These are phyloP conservation scores for Guadua angustifolia DNA, from an alignment of 176 grass and related monocot species.

Conservation along the genomic window DNA sequence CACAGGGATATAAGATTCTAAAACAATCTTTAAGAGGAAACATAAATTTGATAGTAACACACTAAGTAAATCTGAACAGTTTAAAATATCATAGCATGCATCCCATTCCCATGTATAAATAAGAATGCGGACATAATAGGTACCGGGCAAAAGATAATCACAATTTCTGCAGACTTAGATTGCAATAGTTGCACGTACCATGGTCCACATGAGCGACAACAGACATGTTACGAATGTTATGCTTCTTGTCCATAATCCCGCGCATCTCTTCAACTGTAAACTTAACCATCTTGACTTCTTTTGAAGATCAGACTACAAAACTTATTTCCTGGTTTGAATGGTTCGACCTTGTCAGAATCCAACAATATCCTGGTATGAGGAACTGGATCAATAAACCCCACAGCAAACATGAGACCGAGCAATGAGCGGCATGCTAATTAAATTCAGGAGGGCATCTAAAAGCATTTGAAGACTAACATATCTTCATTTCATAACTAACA, in stretches of 20 bases:
- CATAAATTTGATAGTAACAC: too few species aligned
- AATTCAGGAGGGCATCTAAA: not conserved
- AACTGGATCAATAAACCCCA: not conserved
- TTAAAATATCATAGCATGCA: too few species aligned
- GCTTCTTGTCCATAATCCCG: constrained; percentile 74
- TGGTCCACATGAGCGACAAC: constrained; percentile 76
- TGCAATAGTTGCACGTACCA: constrained; percentile 32
- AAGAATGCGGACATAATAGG: not conserved
- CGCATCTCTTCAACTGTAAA: constrained; percentile 78
- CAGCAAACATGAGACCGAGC: not conserved
- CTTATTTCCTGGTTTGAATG: not conserved
- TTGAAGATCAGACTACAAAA: constrained; percentile 42
- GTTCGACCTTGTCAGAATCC: not conserved
- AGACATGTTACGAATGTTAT: constrained; percentile 81
- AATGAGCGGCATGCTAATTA: not conserved
- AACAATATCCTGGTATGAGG: not conserved
- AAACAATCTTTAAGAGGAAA: not conserved
- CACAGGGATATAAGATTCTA: not conserved
- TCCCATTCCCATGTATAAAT: not conserved
- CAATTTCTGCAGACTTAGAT: not conserved
- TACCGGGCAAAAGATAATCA: not conserved
- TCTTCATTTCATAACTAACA: not conserved
- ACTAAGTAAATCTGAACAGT: too few species aligned
- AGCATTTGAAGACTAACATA: constrained; percentile 3
- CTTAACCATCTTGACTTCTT: constrained; percentile 78